Evolutionary conservation across 2,329 filamentous ascomycete genomes (phyloP).

Genomic region (Exserohilum turcica): DNA sequence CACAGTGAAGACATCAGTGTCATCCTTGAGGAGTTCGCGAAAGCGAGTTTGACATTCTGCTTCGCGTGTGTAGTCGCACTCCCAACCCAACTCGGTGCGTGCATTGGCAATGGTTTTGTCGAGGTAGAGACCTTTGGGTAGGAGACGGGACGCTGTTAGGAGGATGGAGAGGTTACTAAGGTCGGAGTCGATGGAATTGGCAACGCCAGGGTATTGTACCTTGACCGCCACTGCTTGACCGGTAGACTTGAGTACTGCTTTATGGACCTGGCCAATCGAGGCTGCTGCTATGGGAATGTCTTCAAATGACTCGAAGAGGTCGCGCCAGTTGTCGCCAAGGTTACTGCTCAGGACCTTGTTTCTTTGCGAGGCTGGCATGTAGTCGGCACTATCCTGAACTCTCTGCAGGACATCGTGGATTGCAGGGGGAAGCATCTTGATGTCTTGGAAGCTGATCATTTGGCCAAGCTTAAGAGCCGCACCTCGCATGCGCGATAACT

Average conservation of each 20-base stretch:
- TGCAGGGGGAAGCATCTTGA: constrained; percentile 86
- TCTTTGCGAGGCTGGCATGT: constrained; percentile 94
- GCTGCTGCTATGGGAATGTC: constrained; percentile 93
- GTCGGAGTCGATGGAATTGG: constrained; percentile 94
- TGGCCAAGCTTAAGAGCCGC: constrained; percentile 97
- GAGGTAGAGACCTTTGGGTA: constrained; percentile 90
- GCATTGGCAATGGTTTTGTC: constrained; percentile 98
- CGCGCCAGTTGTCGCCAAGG: constrained; percentile 81
- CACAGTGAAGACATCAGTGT: constrained; percentile 75
- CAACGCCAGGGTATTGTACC: constrained; percentile 95
- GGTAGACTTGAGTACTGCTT: constrained; percentile 76
- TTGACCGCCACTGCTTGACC: constrained; percentile 87
- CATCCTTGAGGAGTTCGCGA: constrained; percentile 73
- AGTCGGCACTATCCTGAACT: constrained; percentile 95
- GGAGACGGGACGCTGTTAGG: constrained; percentile 83
- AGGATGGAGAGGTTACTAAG: constrained; percentile 91
- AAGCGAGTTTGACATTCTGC: constrained; percentile 80
- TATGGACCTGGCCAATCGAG: constrained; percentile 95
- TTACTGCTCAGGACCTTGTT: constrained; percentile 81
- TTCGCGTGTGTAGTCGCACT: constrained; percentile 93
- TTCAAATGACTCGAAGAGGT: constrained; percentile 82
- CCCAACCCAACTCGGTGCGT: constrained; percentile 88
- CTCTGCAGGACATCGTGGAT: constrained; percentile 90
- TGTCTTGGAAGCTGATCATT: constrained; percentile 98
- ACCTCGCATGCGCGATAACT: constrained; percentile 93